These are phyloP conservation scores for Diphasiastrum complanatum DNA, from an alignment of 83 land plant genomes.

Conservation along the genomic window DNA sequence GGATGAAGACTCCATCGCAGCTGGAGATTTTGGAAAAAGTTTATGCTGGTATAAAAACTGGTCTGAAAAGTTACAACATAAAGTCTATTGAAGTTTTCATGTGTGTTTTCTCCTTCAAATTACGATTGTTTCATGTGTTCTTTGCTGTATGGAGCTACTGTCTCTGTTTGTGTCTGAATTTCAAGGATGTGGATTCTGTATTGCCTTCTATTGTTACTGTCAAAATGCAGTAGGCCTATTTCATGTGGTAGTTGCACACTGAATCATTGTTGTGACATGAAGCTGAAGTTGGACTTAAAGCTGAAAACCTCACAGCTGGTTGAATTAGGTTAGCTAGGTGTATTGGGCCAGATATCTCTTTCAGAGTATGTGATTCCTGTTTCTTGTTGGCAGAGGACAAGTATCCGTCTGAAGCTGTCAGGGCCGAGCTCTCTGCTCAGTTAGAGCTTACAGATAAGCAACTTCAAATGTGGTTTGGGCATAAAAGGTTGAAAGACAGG, in stretches of 20 bases:
- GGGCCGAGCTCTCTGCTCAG: conserved; percentile 61
- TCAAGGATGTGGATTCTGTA: no score
- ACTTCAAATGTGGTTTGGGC: conserved; percentile 99
- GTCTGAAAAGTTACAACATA: conserved; percentile 3
- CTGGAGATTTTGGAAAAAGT: conserved; percentile 71
- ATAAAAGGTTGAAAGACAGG: conserved; percentile 80
- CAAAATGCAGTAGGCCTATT: no score
- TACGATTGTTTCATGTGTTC: conserved; percentile 11
- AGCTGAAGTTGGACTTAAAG: no score
- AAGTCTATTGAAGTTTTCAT: background rate
- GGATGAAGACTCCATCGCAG: conserved; percentile 86
- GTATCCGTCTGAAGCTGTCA: conserved; percentile 64
- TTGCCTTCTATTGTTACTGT: no score
- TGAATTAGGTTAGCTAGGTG: background rate
- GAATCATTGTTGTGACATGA: no score
- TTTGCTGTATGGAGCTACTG: no score
- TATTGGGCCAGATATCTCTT: background rate
- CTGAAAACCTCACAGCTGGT: conserved; percentile 8
- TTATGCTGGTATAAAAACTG: conserved; percentile 44
- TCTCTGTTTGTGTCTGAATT: no score
- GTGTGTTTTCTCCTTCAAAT: conserved; percentile 19
- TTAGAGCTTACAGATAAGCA: conserved; percentile 76
- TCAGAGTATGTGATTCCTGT: conserved; percentile 11
- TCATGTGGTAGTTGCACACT: no score
- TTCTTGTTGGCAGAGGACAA: conserved; percentile 56